Evolutionary conservation across 1,284 basidiomycete genomes (phyloP), one percentile per base, ranked within the genome.

Genomic region (Cutaneotrichosporon mucoides): DNA sequence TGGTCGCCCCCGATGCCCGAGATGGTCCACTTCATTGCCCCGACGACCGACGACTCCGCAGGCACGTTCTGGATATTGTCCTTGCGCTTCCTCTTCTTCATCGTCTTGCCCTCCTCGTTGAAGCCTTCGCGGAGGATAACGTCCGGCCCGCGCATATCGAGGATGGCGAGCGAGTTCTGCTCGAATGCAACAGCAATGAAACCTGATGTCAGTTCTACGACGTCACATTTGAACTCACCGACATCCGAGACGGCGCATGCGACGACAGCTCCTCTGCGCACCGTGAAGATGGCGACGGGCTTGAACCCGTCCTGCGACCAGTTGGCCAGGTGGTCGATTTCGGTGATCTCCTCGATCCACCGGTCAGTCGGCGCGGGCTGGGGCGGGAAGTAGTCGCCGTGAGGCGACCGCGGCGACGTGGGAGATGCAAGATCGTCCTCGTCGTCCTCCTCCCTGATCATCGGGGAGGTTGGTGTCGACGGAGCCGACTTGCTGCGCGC

Each of bases 121-220:
- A 76, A 74, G 48, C 75, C 73, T 64, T 80, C 79, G 41, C 83
- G 76, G 6, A 82, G 68, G 24, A 90, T 82, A 9, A 91, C 79
- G 7, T 81, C 80, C 0, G 88, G 88, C 1, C 84, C 86, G 33
- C 88, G 82, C 81, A 90, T 82, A 69, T 92, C 87, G 15, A 90
- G 72, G 37, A 91, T 76, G 33, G 84, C 77, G 15, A 92, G 61
- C 2, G 82, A 80, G 3, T 85, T 85, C 55, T 83, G 82, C 5
- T 75, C 72, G 69, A 87, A 90, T 1, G 86, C 84, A 2, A 86
- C 81, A 0, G 89, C 87, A 42, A 90, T 76, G 71, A 92, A 89
- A 3, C 89, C 89, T 89, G 66, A 5, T 37, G 34, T 46, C 56
- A 42, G 37, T 44, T 50, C 6, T 3, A 53, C 3, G 10, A 34